These are phyloP conservation scores for Fusarium sp. DNA, from an alignment of 2,329 filamentous ascomycete species.

Conservation along the genomic window DNA sequence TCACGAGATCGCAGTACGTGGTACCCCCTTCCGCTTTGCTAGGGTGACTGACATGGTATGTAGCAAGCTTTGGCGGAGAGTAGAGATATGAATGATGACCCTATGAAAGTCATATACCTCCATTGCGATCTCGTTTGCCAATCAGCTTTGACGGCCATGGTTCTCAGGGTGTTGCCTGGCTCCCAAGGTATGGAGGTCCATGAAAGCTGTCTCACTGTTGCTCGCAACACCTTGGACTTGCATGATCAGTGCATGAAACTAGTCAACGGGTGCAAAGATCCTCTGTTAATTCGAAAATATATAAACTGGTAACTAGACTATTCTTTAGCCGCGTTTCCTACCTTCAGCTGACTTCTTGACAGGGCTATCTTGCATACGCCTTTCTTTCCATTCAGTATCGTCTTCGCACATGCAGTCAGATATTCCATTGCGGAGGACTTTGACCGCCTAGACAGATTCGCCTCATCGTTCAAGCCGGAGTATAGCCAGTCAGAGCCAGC, in stretches of 20 bases:
- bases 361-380: conserved; percentile 50
- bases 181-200: not conserved
- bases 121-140: conserved; percentile 49
- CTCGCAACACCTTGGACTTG: conserved; percentile 47
- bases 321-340: not conserved
- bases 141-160: conserved; percentile 47
- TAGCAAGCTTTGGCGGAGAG: conserved; percentile 5
- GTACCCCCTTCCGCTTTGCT: fast-evolving
- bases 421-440: conserved; percentile 11
- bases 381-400: conserved; percentile 51
- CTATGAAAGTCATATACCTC: conserved; percentile 44
- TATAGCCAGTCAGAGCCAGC: conserved; percentile 13
- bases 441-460: conserved; percentile 44
- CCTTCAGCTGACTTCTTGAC: not conserved
- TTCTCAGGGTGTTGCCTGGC: conserved; percentile 44
- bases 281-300: conserved; percentile 47
- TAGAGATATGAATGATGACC: conserved; percentile 12
- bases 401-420: conserved; percentile 47
- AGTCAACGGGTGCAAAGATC: conserved; percentile 40
- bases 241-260: conserved; percentile 47
- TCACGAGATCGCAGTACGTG: conserved; percentile 16
- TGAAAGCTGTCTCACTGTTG: conserved; percentile 45
- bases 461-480: conserved; percentile 43
- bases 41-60: not conserved
- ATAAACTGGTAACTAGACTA: conserved; percentile 46